Base-by-base conservation (phyloP, 305 asterid genomes). In the Euphrasia arctica region DNA sequence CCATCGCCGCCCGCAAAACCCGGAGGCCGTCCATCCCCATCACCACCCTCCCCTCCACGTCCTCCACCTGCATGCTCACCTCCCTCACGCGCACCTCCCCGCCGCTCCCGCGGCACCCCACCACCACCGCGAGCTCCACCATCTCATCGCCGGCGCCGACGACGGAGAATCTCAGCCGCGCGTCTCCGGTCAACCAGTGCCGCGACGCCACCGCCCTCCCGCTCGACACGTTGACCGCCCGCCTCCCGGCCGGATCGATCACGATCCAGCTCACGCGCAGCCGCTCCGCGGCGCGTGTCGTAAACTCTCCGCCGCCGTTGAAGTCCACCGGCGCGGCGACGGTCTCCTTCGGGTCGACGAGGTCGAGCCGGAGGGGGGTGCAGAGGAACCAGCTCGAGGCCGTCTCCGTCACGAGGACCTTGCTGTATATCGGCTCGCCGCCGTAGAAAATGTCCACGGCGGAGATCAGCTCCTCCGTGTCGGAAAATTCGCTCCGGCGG, bases 211-310 rank as follows among this genome's bases (percentile, higher is more conserved):
- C 84, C 75, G 85, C 91, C 28, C 87, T 83, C 56, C 7, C 50
- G 58, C 96, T 86, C 3, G 95, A 75, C 47, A 88, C 39, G 62
- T 79, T 88, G 0, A 79, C 77, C 9, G 96, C 94, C 60, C 95
- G 71, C 6, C 75, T 66, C 14, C 34, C 70, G 4, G n/a, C 45
- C 0, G 90, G 85, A 68, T 86, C 94, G 11, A 88, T 83, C 43
- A 91, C 4, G 18, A 91, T 83, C 98, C 98, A 91, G 74, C 95
- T 91, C 73, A 88, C 64, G 0, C 70, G 48, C 73, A 88, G 58
- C 8, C 67, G 60, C 54, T 84, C 79, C 68, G 62, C 72, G 42
- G 85, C 68, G 41, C 47, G 66, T 15, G 39, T 9, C 52, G 50
- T 31, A 55, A 54, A 55, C 29, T 72, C 5, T 0, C 64, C 78